Evolutionary conservation across 2,329 filamentous ascomycete species (phyloP).

Genomic region (Exophiala mesophila): DNA sequence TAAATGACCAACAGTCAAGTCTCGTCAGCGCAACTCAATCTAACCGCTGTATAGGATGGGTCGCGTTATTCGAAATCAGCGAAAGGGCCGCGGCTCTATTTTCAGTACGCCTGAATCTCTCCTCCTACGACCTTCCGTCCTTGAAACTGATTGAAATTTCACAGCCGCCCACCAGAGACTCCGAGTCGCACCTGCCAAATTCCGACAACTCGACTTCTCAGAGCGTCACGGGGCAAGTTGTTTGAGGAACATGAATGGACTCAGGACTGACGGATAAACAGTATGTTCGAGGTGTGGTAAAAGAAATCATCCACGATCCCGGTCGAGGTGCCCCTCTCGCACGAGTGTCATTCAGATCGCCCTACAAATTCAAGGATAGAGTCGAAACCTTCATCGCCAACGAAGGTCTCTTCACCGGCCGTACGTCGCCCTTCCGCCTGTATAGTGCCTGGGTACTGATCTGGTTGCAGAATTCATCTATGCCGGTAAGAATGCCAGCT

Average conservation of each 20-base stretch:
- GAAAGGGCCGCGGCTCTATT: constrained; percentile 71
- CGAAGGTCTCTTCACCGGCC: constrained; percentile 99
- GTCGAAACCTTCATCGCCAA: constrained; percentile 99
- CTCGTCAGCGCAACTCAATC: constrained; percentile 6
- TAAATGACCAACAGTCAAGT: constrained; percentile 1
- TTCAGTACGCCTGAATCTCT: constrained; percentile 50
- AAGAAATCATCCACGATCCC: constrained; percentile 98
- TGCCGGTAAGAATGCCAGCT: constrained; percentile 95
- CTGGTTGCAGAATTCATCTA: constrained; percentile 76
- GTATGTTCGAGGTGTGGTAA: constrained; percentile 94
- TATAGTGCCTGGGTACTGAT: not conserved
- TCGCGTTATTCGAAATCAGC: constrained; percentile 74
- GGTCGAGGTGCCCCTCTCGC: constrained; percentile 97
- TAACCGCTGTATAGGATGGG: constrained; percentile 45
- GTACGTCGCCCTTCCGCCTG: not conserved
- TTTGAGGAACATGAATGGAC: not conserved
- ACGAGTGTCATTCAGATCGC: constrained; percentile 79
- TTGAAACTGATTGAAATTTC: constrained; percentile 25
- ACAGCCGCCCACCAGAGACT: constrained; percentile 77
- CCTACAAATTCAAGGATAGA: constrained; percentile 92
- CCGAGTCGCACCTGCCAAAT: constrained; percentile 91
- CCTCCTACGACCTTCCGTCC: not conserved
- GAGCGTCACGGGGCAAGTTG: constrained; percentile 70
- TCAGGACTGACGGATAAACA: constrained; percentile 1
- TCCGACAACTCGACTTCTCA: constrained; percentile 93